These are phyloP conservation scores for Linnemannia elongata DNA, from an alignment of 192 early-diverging fungal species.

Conservation along the genomic window DNA sequence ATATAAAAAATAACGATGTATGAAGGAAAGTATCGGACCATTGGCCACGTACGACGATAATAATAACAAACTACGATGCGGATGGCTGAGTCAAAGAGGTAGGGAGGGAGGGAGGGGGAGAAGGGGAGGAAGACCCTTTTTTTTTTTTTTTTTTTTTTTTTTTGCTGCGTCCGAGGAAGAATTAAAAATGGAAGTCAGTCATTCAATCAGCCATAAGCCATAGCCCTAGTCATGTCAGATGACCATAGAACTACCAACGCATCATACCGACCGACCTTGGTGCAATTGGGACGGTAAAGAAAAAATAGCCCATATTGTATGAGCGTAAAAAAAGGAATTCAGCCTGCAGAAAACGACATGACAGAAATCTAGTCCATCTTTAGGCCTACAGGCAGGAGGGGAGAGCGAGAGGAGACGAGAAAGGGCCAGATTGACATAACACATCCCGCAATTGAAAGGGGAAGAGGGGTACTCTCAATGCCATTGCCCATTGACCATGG, in stretches of 20 bases:
- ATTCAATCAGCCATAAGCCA: not conserved
- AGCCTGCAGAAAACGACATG: not conserved
- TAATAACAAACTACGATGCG: not conserved
- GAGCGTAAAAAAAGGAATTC: not conserved
- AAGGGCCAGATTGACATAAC: not conserved
- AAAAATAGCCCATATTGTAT: not conserved
- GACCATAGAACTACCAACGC: not conserved
- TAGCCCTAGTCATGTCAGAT: not conserved
- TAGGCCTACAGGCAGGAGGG: not conserved
- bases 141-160: conserved; percentile 9
- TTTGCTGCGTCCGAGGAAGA: conserved; percentile 5
- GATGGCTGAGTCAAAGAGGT: not conserved
- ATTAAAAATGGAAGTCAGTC: not conserved
- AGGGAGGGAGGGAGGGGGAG: not conserved
- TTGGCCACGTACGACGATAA: not conserved
- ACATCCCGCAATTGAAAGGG: not conserved
- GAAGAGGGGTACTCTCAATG: no score
- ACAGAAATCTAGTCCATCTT: not conserved
- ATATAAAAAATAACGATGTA: no score
- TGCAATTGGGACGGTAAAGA: not conserved
- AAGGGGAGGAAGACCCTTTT: not conserved
- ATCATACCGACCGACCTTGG: not conserved
- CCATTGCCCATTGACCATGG: not conserved
- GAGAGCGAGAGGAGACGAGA: not conserved
- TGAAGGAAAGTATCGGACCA: no score